phyloP scores from a whole-genome alignment of 305 asterid species.

The Stenogyne calaminthoides region DNA sequence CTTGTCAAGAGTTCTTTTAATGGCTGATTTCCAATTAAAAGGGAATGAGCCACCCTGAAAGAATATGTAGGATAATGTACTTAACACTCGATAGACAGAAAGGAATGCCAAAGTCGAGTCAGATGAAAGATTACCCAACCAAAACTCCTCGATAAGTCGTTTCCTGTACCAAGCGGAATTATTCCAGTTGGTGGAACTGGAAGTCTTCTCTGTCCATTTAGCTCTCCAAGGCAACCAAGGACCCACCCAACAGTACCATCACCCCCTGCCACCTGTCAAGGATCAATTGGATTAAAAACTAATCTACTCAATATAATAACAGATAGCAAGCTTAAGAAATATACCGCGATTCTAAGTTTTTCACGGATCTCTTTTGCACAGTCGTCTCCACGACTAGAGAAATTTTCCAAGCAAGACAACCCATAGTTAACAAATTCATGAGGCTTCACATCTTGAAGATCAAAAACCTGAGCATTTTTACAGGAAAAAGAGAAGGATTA shows the following conservation, averaged over 20 bases:
- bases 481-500: slow-evolving; percentile 31
- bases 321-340: slow-evolving; percentile 22
- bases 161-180: slow-evolving; percentile 98
- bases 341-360: slow-evolving; percentile 65
- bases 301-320: slow-evolving; percentile 3
- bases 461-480: slow-evolving; percentile 70
- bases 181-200: slow-evolving; percentile 93
- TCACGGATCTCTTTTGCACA: slow-evolving; percentile 73
- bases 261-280: slow-evolving; percentile 94
- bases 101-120: slow-evolving; percentile 29
- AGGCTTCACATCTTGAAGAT: slow-evolving; percentile 83
- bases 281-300: slow-evolving; percentile 3
- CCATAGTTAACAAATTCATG: slow-evolving; percentile 87
- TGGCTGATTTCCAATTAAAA: slow-evolving; percentile 87
- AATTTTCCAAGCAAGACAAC: slow-evolving; percentile 80
- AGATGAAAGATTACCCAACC: slow-evolving; percentile 80
- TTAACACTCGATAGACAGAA: background rate
- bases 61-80: slow-evolving; percentile 20
- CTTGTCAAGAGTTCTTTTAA: slow-evolving; percentile 80
- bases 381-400: slow-evolving; percentile 72
- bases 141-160: slow-evolving; percentile 93
- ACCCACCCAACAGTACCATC: slow-evolving; percentile 99
- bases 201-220: slow-evolving; percentile 54
- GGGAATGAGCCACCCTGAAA: slow-evolving; percentile 97
- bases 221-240: slow-evolving; percentile 94